Conservation (phyloP, 2,329 filamentous ascomycete genomes). For the Hymenoscyphus repandus region DNA sequence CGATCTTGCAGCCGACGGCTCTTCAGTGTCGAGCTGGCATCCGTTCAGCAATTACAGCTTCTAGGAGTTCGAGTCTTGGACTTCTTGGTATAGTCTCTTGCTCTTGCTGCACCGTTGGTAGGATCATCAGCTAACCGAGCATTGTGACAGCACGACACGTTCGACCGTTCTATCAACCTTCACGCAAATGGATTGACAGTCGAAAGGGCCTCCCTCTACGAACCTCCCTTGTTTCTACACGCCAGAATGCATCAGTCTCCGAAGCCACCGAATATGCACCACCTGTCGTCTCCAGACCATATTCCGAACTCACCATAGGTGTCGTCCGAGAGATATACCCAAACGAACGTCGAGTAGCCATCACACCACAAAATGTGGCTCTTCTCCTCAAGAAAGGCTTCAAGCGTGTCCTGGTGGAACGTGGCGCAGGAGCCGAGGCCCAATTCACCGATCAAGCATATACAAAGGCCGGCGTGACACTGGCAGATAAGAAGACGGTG, state of each 20-base stretch:
- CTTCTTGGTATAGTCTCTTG: constrained; percentile 15
- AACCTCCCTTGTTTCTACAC: constrained; percentile 14
- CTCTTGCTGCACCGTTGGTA: background rate
- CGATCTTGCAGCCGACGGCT: constrained; percentile 22
- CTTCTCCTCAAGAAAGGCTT: constrained; percentile 84
- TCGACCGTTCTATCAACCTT: constrained; percentile 19
- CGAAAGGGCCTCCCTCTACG: constrained; percentile 17
- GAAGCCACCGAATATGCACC: constrained; percentile 13
- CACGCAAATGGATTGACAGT: constrained; percentile 16
- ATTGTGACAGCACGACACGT: constrained; percentile 17
- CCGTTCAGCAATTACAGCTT: constrained; percentile 6
- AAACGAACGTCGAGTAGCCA: constrained; percentile 75
- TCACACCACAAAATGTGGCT: constrained; percentile 78
- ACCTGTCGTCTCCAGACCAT: constrained; percentile 44
- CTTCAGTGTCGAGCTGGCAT: constrained; percentile 24
- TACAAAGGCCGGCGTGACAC: constrained; percentile 68
- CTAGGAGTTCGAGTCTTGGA: constrained; percentile 10
- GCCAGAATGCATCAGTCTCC: constrained; percentile 12
- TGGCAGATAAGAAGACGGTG: constrained; percentile 64
- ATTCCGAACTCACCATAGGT: constrained; percentile 68
- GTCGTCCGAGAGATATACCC: constrained; percentile 74
- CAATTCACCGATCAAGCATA: constrained; percentile 77
- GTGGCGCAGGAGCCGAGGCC: constrained; percentile 71
- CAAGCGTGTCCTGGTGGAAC: constrained; percentile 69
- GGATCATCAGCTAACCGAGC: background rate